These are phyloP conservation scores for Gliomastix tumulicola DNA, from an alignment of 2,329 filamentous ascomycete genomes.

Conservation along the genomic window DNA sequence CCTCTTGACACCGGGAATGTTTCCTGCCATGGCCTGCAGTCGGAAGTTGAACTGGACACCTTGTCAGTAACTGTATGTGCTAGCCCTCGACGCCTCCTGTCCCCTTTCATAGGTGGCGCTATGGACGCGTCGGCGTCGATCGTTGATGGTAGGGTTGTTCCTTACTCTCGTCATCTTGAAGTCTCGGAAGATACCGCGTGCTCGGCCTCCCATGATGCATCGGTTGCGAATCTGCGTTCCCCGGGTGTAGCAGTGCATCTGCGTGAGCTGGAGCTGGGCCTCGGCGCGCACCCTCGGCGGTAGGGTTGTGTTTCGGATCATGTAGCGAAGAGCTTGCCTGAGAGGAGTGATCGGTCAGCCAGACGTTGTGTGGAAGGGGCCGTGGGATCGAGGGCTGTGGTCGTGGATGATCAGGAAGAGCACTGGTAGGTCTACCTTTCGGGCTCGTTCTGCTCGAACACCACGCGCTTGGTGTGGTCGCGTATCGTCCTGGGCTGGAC, in stretches of 20 bases:
- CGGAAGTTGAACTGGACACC: slow-evolving; percentile 77
- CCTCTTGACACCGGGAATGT: slow-evolving; percentile 88
- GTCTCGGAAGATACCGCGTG: slow-evolving; percentile 82
- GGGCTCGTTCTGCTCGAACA: slow-evolving; percentile 78
- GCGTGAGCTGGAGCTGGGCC: slow-evolving; percentile 84
- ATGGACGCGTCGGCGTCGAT: too few relatives aligned
- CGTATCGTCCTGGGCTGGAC: slow-evolving; percentile 82
- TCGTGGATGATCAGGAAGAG: background rate
- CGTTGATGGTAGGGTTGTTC: background rate
- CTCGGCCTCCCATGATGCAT: slow-evolving; percentile 87
- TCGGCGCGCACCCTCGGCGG: slow-evolving; percentile 76
- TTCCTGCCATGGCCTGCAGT: slow-evolving; percentile 76
- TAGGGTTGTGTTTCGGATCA: slow-evolving; percentile 87
- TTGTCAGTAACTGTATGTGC: slow-evolving; percentile 21
- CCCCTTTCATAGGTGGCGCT: too few relatives aligned
- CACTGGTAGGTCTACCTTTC: slow-evolving; percentile 59
- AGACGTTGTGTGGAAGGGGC: background rate
- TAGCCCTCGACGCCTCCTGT: too few relatives aligned
- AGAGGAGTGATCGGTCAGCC: slow-evolving; percentile 5
- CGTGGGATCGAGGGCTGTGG: background rate
- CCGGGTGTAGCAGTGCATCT: slow-evolving; percentile 95
- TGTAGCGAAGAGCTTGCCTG: slow-evolving; percentile 88
- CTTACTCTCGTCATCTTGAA: slow-evolving; percentile 88
- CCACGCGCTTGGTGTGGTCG: slow-evolving; percentile 94
- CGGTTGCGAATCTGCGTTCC: slow-evolving; percentile 91